phyloP scores from a whole-genome alignment of 306 rosid species.

The Rosa chinensis region DNA sequence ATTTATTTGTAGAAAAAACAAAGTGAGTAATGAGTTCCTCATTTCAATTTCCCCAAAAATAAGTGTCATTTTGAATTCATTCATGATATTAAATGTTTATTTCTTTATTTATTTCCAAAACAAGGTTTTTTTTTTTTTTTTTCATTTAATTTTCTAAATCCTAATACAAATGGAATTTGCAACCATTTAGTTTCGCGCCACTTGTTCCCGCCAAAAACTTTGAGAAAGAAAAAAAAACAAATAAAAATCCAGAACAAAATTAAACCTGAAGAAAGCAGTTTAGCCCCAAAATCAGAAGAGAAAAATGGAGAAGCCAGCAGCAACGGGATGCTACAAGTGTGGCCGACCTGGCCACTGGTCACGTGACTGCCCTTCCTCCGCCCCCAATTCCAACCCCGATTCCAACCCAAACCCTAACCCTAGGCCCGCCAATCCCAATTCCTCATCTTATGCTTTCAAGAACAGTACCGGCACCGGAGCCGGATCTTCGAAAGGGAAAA shows the following conservation, averaged over 20 bases:
- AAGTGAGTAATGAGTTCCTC: too few relatives aligned
- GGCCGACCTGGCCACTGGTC: constrained; percentile 99
- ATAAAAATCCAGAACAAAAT: neutral
- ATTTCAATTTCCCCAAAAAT: too few relatives aligned
- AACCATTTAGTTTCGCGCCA: neutral
- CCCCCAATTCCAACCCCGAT: constrained; percentile 29
- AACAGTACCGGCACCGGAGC: neutral
- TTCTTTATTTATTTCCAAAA: too few relatives aligned
- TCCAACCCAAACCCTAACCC: constrained; percentile 23
- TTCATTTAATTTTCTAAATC: too few relatives aligned
- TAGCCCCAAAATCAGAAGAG: neutral
- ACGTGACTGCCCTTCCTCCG: constrained; percentile 82
- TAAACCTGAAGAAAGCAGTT: neutral
- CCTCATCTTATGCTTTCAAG: constrained; percentile 31
- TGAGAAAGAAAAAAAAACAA: neutral
- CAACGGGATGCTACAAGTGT: constrained; percentile 96
- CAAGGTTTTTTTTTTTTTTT: too few relatives aligned
- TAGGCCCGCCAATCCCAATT: constrained; percentile 15
- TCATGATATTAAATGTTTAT: too few relatives aligned
- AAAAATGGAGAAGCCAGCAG: constrained; percentile 32
- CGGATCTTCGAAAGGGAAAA: constrained; percentile 49
- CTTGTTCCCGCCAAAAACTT: constrained; percentile 28
- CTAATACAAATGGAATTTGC: too few relatives aligned
- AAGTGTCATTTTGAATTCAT: too few relatives aligned
- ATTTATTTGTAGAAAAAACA: too few relatives aligned